phyloP scores from a whole-genome alignment of 129 eudicot genomes.

The Heracleum sosnowskyi region DNA sequence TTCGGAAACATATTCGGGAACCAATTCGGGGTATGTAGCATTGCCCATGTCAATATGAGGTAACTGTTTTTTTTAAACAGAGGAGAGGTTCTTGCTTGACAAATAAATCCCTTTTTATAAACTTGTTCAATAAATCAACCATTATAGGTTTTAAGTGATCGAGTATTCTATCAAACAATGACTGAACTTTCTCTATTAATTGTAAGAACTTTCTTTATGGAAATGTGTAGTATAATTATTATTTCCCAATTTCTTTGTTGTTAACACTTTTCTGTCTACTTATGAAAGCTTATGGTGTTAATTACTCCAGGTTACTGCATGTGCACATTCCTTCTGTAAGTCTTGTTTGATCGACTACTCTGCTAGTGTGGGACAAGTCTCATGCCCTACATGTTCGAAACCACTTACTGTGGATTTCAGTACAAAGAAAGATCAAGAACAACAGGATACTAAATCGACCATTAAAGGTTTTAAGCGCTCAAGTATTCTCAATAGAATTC shows the following conservation, averaged over 20 bases:
- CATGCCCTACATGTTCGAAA: constrained; percentile 85
- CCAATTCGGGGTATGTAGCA: too few relatives aligned
- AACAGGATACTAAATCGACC: constrained; percentile 45
- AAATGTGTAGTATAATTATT: not conserved
- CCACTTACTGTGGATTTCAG: constrained; percentile 92
- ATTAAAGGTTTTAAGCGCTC: constrained; percentile 59
- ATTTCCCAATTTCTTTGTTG: not conserved
- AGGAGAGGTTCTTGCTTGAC: not conserved
- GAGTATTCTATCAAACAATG: not conserved
- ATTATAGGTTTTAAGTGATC: not conserved
- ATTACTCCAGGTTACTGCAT: constrained; percentile 64
- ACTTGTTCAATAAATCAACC: not conserved
- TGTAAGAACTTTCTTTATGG: not conserved
- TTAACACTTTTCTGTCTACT: not conserved
- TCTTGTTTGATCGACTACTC: constrained; percentile 71
- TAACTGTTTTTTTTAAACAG: too few relatives aligned
- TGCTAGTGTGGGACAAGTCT: constrained; percentile 50
- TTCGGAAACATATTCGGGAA: too few relatives aligned
- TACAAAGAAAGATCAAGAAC: constrained; percentile 33
- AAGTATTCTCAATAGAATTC: constrained; percentile 76
- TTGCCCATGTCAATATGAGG: too few relatives aligned
- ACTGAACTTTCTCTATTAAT: not conserved
- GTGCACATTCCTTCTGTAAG: constrained; percentile 78
- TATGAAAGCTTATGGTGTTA: not conserved
- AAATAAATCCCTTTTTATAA: not conserved